These are phyloP conservation scores for Colletotrichum camelliae DNA, from an alignment of 2,329 filamentous ascomycete genomes.

Conservation along the genomic window DNA sequence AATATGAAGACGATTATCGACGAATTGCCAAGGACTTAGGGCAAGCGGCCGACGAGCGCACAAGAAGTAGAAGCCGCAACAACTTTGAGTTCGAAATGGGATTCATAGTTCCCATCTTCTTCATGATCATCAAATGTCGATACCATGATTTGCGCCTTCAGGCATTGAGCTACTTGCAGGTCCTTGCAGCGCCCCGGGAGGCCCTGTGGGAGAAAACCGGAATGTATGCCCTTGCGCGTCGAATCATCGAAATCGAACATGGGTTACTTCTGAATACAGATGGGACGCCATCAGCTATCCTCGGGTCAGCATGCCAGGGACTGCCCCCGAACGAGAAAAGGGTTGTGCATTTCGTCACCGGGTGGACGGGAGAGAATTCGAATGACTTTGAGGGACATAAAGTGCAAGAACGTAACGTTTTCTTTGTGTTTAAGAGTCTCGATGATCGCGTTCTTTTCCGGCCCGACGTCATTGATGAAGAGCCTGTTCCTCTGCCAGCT, in stretches of 20 bases:
- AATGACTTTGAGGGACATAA: not conserved
- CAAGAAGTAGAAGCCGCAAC: not conserved
- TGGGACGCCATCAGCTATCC: not conserved
- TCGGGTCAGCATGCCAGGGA: not conserved
- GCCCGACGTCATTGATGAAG: not conserved
- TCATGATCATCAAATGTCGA: not conserved
- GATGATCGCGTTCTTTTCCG: not conserved
- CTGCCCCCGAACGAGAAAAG: not conserved
- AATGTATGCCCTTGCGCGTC: conserved; percentile 1
- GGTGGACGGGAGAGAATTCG: not conserved
- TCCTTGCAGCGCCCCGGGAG: conserved; percentile 25
- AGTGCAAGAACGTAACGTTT: not conserved
- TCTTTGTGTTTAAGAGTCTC: not conserved
- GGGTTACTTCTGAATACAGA: not conserved
- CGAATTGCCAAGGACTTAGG: conserved; percentile 37
- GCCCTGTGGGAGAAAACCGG: not conserved
- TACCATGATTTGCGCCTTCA: conserved; percentile 39
- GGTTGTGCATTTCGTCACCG: not conserved
- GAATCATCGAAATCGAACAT: conserved; percentile 15
- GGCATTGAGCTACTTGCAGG: conserved; percentile 34
- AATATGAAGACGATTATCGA: conserved; percentile 37
- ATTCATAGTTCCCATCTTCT: not conserved
- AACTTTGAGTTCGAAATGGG: conserved; percentile 10
- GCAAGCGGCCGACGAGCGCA: not conserved
- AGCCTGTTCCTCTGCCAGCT: not conserved